phyloP scores from a whole-genome alignment of 768 basidiomycete genomes.

The Boletellus ananas region DNA sequence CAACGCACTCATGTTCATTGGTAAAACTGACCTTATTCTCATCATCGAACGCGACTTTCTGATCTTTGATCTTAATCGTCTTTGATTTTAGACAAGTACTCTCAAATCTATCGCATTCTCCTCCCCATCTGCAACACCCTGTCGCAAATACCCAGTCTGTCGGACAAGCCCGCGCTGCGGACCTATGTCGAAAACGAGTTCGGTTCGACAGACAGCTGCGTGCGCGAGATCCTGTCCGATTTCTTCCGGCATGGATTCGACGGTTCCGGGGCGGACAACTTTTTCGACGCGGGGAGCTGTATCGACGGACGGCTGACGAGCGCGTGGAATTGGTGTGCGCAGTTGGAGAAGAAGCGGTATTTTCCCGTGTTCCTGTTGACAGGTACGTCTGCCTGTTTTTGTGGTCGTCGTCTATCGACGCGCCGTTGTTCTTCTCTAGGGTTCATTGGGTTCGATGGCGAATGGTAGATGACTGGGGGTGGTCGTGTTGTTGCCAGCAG shows the following conservation, averaged over 20 bases:
- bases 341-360: slow-evolving; percentile 81
- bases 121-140: slow-evolving; percentile 84
- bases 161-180: slow-evolving; percentile 62
- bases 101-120: slow-evolving; percentile 87
- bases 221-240: slow-evolving; percentile 70
- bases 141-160: slow-evolving; percentile 62
- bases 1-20: slow-evolving; percentile 78
- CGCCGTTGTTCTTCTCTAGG: slow-evolving; percentile 37
- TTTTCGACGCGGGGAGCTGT: slow-evolving; percentile 81
- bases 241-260: slow-evolving; percentile 89
- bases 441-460: slow-evolving; percentile 82
- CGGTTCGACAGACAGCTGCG: slow-evolving; percentile 67
- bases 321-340: slow-evolving; percentile 91
- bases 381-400: slow-evolving; percentile 41
- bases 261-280: slow-evolving; percentile 88
- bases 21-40: slow-evolving; percentile 21
- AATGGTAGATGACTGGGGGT: slow-evolving; percentile 51
- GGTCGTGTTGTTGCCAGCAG: too few relatives aligned
- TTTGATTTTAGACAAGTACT: slow-evolving; percentile 74
- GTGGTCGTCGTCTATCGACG: background rate
- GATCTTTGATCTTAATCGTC: too few relatives aligned
- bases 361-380: slow-evolving; percentile 76
- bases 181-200: slow-evolving; percentile 82
- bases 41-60: background rate
- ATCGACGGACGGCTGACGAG: slow-evolving; percentile 85